These are phyloP conservation scores for Populus deltoides DNA, from an alignment of 345 rosid species.

Conservation along the genomic window DNA sequence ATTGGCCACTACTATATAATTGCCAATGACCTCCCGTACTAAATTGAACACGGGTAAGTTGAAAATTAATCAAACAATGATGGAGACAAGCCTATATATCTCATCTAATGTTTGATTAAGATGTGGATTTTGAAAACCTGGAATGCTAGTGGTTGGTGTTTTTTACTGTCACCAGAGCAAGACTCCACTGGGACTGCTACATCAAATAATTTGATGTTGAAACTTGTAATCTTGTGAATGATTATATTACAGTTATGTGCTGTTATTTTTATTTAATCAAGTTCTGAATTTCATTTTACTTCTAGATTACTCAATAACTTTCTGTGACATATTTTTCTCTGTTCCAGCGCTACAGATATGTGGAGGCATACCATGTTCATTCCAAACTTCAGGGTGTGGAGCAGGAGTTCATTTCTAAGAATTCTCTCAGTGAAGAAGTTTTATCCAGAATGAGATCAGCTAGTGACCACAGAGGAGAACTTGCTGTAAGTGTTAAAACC, in stretches of 20 bases:
- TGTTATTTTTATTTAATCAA: background rate
- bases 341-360: slow-evolving; percentile 82
- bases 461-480: slow-evolving; percentile 62
- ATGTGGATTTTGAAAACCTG: background rate
- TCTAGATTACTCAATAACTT: background rate
- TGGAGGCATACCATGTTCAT: slow-evolving; percentile 78
- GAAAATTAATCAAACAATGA: background rate
- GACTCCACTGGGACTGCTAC: background rate
- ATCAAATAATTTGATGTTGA: background rate
- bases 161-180: background rate
- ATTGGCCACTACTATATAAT: background rate
- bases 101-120: background rate
- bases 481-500: slow-evolving; percentile 64
- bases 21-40: background rate
- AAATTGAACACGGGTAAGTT: background rate
- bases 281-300: background rate
- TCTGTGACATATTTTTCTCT: slow-evolving; percentile 2
- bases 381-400: slow-evolving; percentile 61
- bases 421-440: slow-evolving; percentile 43
- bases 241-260: background rate
- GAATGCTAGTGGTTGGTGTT: background rate
- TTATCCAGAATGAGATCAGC: slow-evolving; percentile 58
- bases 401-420: slow-evolving; percentile 51
- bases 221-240: background rate
- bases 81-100: background rate